phyloP scores from a whole-genome alignment of 371 early-diverging fungal genomes.

The Lichtheimia ornata region DNA sequence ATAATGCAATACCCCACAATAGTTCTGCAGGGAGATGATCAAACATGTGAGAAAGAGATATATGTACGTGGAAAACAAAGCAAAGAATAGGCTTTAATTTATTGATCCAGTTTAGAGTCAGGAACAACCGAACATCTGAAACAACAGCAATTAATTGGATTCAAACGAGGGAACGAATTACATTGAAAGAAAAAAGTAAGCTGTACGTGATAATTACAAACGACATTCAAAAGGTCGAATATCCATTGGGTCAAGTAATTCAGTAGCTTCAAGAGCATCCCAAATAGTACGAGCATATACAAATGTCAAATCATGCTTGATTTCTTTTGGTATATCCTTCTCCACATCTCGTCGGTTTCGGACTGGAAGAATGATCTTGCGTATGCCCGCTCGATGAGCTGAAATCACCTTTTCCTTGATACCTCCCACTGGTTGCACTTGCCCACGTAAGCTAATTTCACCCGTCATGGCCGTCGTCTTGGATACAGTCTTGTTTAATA shows the following conservation, averaged over 20 bases:
- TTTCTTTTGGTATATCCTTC: slow-evolving; percentile 65
- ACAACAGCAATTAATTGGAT: background rate
- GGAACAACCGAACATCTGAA: slow-evolving; percentile 1
- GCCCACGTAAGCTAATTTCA: slow-evolving; percentile 84
- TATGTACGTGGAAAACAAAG: background rate
- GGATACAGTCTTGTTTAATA: slow-evolving; percentile 58
- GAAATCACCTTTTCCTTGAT: slow-evolving; percentile 88
- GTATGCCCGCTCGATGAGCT: slow-evolving; percentile 78
- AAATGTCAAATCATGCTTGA: slow-evolving; percentile 64
- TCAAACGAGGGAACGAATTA: background rate
- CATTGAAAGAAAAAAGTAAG: background rate
- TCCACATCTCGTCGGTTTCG: slow-evolving; percentile 56
- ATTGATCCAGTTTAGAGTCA: slow-evolving; percentile 8
- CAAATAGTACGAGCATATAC: slow-evolving; percentile 65
- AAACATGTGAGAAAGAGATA: slow-evolving; percentile 12
- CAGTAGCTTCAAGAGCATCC: slow-evolving; percentile 68
- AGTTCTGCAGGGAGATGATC: slow-evolving; percentile 29
- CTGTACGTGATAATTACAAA: background rate
- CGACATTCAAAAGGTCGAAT: slow-evolving; percentile 1
- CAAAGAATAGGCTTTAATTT: background rate
- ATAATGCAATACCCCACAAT: slow-evolving; percentile 19
- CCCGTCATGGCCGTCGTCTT: slow-evolving; percentile 80
- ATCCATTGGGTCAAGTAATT: background rate
- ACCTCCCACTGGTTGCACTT: slow-evolving; percentile 85
- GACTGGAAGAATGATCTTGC: slow-evolving; percentile 54